These are phyloP conservation scores for Tolypocladium capitatum DNA, from an alignment of 2,329 filamentous ascomycete species.

Conservation along the genomic window DNA sequence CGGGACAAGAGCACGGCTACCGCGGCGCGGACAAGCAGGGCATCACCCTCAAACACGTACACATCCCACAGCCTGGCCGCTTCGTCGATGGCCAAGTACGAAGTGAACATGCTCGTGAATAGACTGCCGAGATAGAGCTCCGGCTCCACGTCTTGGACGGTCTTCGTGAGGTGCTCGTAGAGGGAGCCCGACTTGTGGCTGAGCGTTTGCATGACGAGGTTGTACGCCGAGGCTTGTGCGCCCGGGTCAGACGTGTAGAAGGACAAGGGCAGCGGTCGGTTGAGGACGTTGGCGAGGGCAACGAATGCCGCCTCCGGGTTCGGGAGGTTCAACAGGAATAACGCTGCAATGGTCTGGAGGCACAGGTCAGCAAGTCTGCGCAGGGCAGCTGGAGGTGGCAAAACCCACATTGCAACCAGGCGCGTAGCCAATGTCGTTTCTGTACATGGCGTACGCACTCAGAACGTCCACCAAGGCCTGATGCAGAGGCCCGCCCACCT, in stretches of 20 bases:
- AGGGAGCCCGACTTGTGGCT: slow-evolving; percentile 50
- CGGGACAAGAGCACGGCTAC: slow-evolving; percentile 49
- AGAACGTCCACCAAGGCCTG: slow-evolving; percentile 57
- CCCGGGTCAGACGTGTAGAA: slow-evolving; percentile 59
- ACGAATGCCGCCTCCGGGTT: slow-evolving; percentile 53
- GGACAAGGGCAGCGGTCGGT: slow-evolving; percentile 59
- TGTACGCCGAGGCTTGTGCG: slow-evolving; percentile 57
- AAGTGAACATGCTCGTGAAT: slow-evolving; percentile 53
- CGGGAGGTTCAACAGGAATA: slow-evolving; percentile 59
- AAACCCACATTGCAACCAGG: slow-evolving; percentile 57
- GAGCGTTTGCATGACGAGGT: slow-evolving; percentile 54
- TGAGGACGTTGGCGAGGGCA: slow-evolving; percentile 62
- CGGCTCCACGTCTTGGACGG: slow-evolving; percentile 29
- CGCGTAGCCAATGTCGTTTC: slow-evolving; percentile 68
- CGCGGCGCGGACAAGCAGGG: slow-evolving; percentile 54
- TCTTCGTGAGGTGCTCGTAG: slow-evolving; percentile 47
- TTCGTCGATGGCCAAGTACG: slow-evolving; percentile 51
- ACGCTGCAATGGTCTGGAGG: slow-evolving; percentile 52
- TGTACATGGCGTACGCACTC: slow-evolving; percentile 69
- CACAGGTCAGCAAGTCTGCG: neutral
- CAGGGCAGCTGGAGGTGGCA: neutral
- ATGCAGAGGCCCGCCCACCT: slow-evolving; percentile 51
- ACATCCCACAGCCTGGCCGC: slow-evolving; percentile 68
- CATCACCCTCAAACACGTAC: slow-evolving; percentile 70
- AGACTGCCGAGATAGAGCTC: slow-evolving; percentile 44